Evolutionary conservation across 2,329 filamentous ascomycete genomes (phyloP).

Genomic region (Didymella lethalis): DNA sequence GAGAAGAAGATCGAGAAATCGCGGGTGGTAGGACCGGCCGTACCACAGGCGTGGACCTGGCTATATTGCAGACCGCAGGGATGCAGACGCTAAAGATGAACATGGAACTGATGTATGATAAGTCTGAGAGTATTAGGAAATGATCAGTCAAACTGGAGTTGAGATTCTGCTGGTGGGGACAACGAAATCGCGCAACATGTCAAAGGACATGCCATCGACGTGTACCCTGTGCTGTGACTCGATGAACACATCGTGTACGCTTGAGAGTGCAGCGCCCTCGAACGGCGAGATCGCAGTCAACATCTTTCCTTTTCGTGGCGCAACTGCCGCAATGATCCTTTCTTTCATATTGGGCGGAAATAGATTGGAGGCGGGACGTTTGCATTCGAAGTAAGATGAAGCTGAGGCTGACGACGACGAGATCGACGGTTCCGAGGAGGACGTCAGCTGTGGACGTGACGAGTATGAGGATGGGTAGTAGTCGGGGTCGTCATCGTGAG

Average conservation of each 20-base stretch:
- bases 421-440: constrained; percentile 46
- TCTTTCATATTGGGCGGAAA: constrained; percentile 37
- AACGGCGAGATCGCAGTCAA: constrained; percentile 46
- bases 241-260: constrained; percentile 44
- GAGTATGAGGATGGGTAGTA: constrained; percentile 38
- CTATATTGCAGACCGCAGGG: constrained; percentile 20
- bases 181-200: constrained; percentile 43
- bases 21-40: constrained; percentile 39
- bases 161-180: constrained; percentile 30
- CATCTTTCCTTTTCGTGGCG: constrained; percentile 37
- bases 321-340: constrained; percentile 44
- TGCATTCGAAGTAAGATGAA: constrained; percentile 47
- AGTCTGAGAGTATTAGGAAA: constrained; percentile 1
- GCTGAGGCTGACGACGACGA: constrained; percentile 38
- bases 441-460: constrained; percentile 38
- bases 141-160: constrained; percentile 36
- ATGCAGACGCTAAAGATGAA: constrained; percentile 29
- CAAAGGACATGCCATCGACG: constrained; percentile 49
- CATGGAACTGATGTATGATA: constrained; percentile 1
- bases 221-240: constrained; percentile 45
- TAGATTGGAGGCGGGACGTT: constrained; percentile 28
- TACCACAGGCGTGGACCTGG: constrained; percentile 22
- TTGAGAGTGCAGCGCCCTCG: constrained; percentile 39
- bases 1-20: constrained; percentile 18
- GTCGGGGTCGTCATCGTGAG: constrained; percentile 22